Evolutionary conservation across 352 stramenopile genomes (phyloP).

Genomic region (Globisporangium splendens): DNA sequence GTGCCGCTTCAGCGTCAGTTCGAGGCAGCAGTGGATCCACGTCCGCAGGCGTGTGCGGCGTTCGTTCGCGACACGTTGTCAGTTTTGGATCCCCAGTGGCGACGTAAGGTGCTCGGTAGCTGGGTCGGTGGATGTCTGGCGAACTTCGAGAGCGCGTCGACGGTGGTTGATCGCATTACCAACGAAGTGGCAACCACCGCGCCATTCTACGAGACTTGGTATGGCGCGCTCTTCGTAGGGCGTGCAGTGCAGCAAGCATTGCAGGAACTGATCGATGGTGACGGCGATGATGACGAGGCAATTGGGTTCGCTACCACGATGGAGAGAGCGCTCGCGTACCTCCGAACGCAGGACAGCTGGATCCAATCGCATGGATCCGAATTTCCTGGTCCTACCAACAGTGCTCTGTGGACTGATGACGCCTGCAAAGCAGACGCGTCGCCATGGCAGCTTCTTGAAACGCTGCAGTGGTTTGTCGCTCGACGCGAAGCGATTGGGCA

Average conservation of each 20-base stretch:
- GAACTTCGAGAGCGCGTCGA: constrained; percentile 11
- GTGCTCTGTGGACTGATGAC: not conserved
- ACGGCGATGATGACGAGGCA: no score
- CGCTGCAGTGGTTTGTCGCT: constrained; percentile 12
- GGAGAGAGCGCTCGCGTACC: no score
- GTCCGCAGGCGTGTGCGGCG: constrained; percentile 3
- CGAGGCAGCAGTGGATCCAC: constrained; percentile 1
- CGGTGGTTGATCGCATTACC: not conserved
- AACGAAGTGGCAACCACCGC: constrained; percentile 5
- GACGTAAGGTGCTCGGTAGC: constrained; percentile 9
- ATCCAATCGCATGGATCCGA: no score
- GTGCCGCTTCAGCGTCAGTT: constrained; percentile 17
- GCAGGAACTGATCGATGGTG: no score
- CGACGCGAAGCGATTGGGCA: constrained; percentile 12
- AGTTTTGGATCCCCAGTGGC: constrained; percentile 25
- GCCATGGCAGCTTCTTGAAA: constrained; percentile 2
- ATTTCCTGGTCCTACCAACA: not conserved
- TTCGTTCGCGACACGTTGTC: constrained; percentile 10
- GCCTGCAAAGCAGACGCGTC: not conserved
- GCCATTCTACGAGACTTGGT: constrained; percentile 13
- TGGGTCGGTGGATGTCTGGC: no score
- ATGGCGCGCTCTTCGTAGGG: no score
- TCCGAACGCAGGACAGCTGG: no score
- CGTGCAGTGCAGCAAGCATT: no score
- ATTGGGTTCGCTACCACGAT: no score